A percentile compares a stretch with the other conserved stretches of the same genome.
Conservation (phyloP, 2,329 filamentous ascomycete genomes). For the Alternaria panax region DNA sequence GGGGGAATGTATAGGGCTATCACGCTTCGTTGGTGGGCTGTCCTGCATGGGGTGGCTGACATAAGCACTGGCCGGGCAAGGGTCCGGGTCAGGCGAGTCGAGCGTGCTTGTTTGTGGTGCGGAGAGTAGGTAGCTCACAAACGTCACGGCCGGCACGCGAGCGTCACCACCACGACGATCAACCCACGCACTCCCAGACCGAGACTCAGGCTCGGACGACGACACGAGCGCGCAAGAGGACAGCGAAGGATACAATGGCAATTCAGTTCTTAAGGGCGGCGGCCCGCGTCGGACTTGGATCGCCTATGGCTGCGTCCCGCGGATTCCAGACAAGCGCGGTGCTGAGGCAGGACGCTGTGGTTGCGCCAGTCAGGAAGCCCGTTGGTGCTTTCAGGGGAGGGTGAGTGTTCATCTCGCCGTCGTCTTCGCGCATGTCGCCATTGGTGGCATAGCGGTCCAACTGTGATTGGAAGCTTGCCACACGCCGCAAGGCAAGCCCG, state of each 20-base stretch:
- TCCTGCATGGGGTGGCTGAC: not conserved
- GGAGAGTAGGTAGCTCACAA: slow-evolving; percentile 15
- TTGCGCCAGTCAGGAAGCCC: slow-evolving; percentile 65
- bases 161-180: slow-evolving; percentile 2
- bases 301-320: slow-evolving; percentile 30
- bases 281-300: slow-evolving; percentile 44
- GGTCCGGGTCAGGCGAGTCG: slow-evolving; percentile 16
- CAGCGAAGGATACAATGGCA: slow-evolving; percentile 49
- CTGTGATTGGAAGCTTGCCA: not conserved
- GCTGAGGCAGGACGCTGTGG: slow-evolving; percentile 44
- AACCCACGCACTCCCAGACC: not conserved
- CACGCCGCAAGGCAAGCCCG: not conserved
- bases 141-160: slow-evolving; percentile 19
- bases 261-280: slow-evolving; percentile 53
- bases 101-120: slow-evolving; percentile 18
- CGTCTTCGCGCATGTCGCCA: not conserved
- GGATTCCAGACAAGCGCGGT: slow-evolving; percentile 53
- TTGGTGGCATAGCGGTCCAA: not conserved
- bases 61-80: slow-evolving; percentile 6
- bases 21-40: not conserved
- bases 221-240: not conserved
- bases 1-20: not conserved
- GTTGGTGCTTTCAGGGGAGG: slow-evolving; percentile 76
- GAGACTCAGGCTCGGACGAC: not conserved
- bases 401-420: slow-evolving; percentile 56